Evolutionary conservation across 176 grass and related monocot genomes (phyloP).

Genomic region (Bonia amplexicaulis): DNA sequence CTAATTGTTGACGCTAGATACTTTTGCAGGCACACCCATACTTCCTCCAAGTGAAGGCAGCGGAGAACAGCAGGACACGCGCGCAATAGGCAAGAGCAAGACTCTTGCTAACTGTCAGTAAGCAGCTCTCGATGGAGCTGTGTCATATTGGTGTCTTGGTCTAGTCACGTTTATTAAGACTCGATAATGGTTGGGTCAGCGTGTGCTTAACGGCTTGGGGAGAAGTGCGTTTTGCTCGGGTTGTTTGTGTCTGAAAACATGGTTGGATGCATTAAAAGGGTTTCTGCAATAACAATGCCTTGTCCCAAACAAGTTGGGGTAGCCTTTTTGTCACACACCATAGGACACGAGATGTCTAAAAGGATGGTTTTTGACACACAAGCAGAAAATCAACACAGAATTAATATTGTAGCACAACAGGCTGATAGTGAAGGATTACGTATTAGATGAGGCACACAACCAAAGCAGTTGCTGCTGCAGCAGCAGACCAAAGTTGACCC

Average conservation of each 20-base stretch:
- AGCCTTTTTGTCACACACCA: background rate
- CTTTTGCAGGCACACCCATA: conserved; percentile 77
- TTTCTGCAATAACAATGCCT: too few species aligned
- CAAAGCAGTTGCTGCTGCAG: conserved; percentile 25
- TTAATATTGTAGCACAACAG: conserved; percentile 34
- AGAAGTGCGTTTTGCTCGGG: background rate
- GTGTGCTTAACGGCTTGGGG: background rate
- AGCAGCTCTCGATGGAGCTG: background rate
- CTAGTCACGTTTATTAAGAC: conserved; percentile 18
- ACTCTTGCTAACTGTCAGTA: background rate
- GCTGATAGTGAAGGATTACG: conserved; percentile 40
- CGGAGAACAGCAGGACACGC: conserved; percentile 78
- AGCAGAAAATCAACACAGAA: conserved; percentile 40
- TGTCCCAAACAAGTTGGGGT: too few species aligned
- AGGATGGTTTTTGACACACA: background rate
- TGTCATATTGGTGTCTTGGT: background rate
- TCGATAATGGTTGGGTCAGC: background rate
- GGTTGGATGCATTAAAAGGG: background rate
- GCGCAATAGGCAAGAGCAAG: conserved; percentile 11
- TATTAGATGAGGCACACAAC: conserved; percentile 49
- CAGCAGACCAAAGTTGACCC: conserved; percentile 38
- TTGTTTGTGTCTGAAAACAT: background rate
- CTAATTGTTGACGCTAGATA: conserved; percentile 5
- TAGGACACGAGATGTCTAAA: background rate
- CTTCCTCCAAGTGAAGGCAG: conserved; percentile 85